These are phyloP conservation scores for Torulaspora indica DNA, from an alignment of 805 yeast species.

Conservation along the genomic window DNA sequence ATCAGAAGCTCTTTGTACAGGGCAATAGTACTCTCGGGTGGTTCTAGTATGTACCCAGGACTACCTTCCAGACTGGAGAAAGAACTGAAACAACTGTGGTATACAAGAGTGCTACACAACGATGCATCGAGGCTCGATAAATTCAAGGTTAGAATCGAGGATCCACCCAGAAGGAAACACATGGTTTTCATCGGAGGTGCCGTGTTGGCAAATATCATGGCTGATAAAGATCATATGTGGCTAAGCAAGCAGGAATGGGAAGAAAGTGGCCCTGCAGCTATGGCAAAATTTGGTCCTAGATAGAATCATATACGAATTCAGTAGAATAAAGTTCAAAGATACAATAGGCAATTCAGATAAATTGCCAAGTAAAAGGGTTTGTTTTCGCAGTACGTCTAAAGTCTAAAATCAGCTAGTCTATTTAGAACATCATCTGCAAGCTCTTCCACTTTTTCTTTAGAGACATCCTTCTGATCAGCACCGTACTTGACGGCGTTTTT, in stretches of 20 bases:
- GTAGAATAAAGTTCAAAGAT: not conserved
- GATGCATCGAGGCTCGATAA: slow-evolving; percentile 83
- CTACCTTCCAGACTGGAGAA: slow-evolving; percentile 92
- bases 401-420: slow-evolving; percentile 35
- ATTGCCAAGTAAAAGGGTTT: too few relatives aligned
- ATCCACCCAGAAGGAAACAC: slow-evolving; percentile 97
- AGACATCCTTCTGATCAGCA: slow-evolving; percentile 40
- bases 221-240: slow-evolving; percentile 98
- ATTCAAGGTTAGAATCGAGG: slow-evolving; percentile 94
- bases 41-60: slow-evolving; percentile 98
- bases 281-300: slow-evolving; percentile 89
- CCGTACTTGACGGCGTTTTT: slow-evolving; percentile 78
- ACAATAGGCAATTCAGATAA: not conserved
- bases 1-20: slow-evolving; percentile 81
- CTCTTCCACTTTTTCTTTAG: slow-evolving; percentile 43
- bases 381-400: slow-evolving; percentile 10
- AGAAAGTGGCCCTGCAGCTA: slow-evolving; percentile 85
- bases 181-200: slow-evolving; percentile 99
- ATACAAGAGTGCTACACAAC: slow-evolving; percentile 77
- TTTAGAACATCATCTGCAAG: slow-evolving; percentile 57
- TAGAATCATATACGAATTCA: slow-evolving; percentile 30
- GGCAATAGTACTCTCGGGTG: slow-evolving; percentile 94
- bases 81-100: slow-evolving; percentile 95
- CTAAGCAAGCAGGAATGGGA: slow-evolving; percentile 94
- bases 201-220: slow-evolving; percentile 95